These are phyloP conservation scores for Byssoonygena ceratinophila DNA, from an alignment of 2,329 filamentous ascomycete genomes.

Conservation along the genomic window DNA sequence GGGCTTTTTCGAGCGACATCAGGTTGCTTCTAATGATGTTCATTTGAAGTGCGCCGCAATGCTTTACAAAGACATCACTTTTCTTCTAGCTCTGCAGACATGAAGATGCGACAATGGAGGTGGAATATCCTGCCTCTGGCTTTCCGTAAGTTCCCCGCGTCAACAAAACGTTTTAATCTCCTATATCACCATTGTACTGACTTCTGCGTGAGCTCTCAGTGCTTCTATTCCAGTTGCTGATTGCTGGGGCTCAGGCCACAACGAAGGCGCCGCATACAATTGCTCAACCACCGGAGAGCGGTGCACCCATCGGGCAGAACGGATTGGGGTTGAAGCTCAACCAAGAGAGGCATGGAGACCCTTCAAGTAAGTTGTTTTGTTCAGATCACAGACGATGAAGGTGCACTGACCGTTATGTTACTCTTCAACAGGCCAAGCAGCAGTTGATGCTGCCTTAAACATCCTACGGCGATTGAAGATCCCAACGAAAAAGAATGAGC, in stretches of 20 bases:
- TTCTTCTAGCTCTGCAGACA: slow-evolving; percentile 6
- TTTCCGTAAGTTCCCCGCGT: slow-evolving; percentile 11
- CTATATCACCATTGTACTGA: background rate
- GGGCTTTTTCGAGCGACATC: background rate
- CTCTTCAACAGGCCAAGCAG: slow-evolving; percentile 15
- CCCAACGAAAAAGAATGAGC: slow-evolving; percentile 25
- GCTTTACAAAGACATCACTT: background rate
- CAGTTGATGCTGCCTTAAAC: slow-evolving; percentile 17
- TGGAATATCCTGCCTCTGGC: slow-evolving; percentile 16
- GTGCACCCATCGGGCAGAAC: background rate
- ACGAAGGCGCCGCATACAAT: background rate
- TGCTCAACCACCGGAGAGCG: background rate
- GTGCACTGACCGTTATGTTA: background rate
- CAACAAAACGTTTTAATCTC: background rate
- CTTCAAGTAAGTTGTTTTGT: background rate
- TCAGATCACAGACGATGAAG: background rate
- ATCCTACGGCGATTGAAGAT: slow-evolving; percentile 16
- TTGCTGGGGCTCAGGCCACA: slow-evolving; percentile 7
- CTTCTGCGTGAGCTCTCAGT: slow-evolving; percentile 6
- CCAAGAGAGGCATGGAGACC: background rate
- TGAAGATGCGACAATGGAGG: slow-evolving; percentile 17
- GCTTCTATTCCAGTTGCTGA: slow-evolving; percentile 10
- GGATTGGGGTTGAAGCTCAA: slow-evolving; percentile 5
- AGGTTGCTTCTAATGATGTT: background rate
- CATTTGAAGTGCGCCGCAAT: slow-evolving; percentile 7